A percentile compares a stretch with the other conserved stretches of the same genome.
phyloP scores from a whole-genome alignment of 2,329 filamentous ascomycete species.

The Rugonectria rugulosa region DNA sequence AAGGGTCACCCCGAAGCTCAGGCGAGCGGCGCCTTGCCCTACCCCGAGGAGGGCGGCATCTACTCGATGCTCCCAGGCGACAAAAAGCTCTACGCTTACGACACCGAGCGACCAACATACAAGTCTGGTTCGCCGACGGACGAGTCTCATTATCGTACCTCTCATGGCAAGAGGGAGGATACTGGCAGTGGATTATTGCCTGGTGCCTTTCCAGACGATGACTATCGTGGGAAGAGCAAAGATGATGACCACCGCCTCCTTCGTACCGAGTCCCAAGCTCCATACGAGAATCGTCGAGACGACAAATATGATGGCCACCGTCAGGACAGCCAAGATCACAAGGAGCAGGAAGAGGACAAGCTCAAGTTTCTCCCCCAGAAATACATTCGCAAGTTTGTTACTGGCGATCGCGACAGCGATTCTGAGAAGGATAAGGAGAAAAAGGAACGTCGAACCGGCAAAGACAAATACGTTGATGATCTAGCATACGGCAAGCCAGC shows the following conservation, averaged over 20 bases:
- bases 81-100: conserved; percentile 50
- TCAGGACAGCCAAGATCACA: conserved; percentile 32
- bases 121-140: conserved; percentile 45
- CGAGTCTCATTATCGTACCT: conserved; percentile 47
- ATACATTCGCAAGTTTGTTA: conserved; percentile 50
- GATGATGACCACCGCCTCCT: conserved; percentile 33
- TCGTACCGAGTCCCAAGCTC: conserved; percentile 38
- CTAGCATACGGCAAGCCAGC: conserved; percentile 58
- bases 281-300: conserved; percentile 17
- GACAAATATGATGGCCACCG: conserved; percentile 12
- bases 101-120: conserved; percentile 45
- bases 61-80: conserved; percentile 48
- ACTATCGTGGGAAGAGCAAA: conserved; percentile 36
- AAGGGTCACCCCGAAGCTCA: conserved; percentile 43
- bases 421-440: conserved; percentile 39
- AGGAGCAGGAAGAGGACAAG: conserved; percentile 44
- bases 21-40: conserved; percentile 46
- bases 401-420: conserved; percentile 33
- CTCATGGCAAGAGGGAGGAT: conserved; percentile 45
- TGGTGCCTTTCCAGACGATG: conserved; percentile 45
- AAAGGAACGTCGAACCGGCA: conserved; percentile 49
- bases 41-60: conserved; percentile 49
- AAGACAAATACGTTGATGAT: conserved; percentile 51
- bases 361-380: conserved; percentile 57
- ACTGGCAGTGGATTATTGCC: conserved; percentile 34